phyloP scores from a whole-genome alignment of 306 rosid genomes.

The Parietaria judaica region DNA sequence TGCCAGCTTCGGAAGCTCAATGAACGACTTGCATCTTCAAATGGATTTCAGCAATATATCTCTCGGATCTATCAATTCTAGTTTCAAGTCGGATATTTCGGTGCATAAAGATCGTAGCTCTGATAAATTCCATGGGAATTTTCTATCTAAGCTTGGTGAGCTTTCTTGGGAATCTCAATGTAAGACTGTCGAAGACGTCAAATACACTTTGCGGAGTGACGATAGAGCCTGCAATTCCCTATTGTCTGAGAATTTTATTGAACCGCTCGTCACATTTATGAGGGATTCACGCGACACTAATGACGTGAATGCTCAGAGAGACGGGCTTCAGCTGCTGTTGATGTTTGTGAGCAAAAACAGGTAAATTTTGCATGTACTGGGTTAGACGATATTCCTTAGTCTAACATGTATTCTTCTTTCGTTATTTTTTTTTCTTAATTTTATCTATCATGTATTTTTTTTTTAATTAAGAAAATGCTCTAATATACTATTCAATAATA shows the following conservation, averaged over 20 bases:
- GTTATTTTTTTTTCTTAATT: too few relatives aligned
- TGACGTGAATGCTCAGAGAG: slow-evolving; percentile 46
- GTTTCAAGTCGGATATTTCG: slow-evolving; percentile 48
- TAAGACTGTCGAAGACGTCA: slow-evolving; percentile 58
- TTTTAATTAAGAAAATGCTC: too few relatives aligned
- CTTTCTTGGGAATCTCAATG: slow-evolving; percentile 71
- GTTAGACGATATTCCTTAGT: too few relatives aligned
- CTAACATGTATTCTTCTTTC: too few relatives aligned
- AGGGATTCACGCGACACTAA: slow-evolving; percentile 45
- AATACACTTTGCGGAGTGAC: slow-evolving; percentile 31
- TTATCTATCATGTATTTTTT: too few relatives aligned
- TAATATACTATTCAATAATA: too few relatives aligned
- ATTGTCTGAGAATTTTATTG: slow-evolving; percentile 38
- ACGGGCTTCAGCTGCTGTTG: slow-evolving; percentile 53
- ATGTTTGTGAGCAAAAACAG: slow-evolving; percentile 57
- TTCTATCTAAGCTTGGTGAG: slow-evolving; percentile 45
- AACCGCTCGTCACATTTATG: slow-evolving; percentile 57
- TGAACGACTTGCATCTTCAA: slow-evolving; percentile 55
- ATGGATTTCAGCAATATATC: slow-evolving; percentile 62
- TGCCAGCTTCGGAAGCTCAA: slow-evolving; percentile 58
- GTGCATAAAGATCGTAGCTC: slow-evolving; percentile 27
- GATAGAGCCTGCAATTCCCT: slow-evolving; percentile 27
- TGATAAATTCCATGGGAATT: slow-evolving; percentile 26
- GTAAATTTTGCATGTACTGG: slow-evolving; percentile 18
- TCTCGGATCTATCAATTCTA: slow-evolving; percentile 53